Evolutionary conservation across 108 stramenopile genomes (phyloP), one percentile per base, ranked within the genome.

Genomic region (Cyclotella baltica): DNA sequence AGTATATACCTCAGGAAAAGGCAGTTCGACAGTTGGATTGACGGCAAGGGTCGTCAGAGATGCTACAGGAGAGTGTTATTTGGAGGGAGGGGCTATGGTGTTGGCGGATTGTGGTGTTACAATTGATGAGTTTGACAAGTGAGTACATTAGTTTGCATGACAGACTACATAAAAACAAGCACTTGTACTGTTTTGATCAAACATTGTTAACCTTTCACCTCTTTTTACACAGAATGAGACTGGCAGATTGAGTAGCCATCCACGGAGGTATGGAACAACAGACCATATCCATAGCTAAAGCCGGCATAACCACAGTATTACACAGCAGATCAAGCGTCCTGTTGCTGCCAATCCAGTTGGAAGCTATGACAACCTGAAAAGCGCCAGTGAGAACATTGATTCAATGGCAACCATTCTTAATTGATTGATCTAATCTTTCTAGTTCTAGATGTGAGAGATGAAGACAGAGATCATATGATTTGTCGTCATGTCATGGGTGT

Each of bases 251-350:
- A 25, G 98, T 98, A 20, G 99, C 98, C 23, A 98, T 99, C 62
- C 99, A 99, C 80, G 98, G 99, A 83, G 99, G 98, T 23, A 99
- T 99, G 99, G 99, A 99, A 83, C 99, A 99, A 77, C 99, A 99
- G 76, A 99, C 99, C n/a, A 98, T 99, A 36, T 96, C 95, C 57
- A 84, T 99, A 31, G 99, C 98, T 56, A 99, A 99, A 82, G 98
- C 99, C 0, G 99, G 98, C 20, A 99, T 99, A 76, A 98, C 97
- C 18, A 98, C 98, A 4, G 97, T 98, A 0, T 88, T 99, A n/a
- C 98, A 98, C 80, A 90, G 87, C 25, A 87, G 97, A 27, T 67
- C 91, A 28, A 88, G 92, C 19, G 98, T 99, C 82, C 99, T 9
- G 99, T 98, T 1, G 98, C 99, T n/a, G 99, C 99, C 51, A 99